Evolutionary conservation across 2,329 filamentous ascomycete species (phyloP), one percentile per base, ranked within the genome.

Genomic region (Colletotrichum gloeosporioides): DNA sequence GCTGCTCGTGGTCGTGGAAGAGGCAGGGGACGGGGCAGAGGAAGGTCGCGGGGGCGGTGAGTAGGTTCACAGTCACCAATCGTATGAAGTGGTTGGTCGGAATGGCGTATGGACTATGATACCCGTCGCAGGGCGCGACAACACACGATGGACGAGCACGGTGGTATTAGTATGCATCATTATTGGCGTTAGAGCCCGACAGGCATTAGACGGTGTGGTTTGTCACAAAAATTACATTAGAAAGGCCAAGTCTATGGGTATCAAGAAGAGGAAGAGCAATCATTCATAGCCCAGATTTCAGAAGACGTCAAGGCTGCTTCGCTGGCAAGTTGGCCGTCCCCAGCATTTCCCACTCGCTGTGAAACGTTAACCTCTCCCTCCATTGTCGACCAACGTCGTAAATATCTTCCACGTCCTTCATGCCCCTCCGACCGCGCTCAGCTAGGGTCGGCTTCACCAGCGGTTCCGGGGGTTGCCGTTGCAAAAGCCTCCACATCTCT

Each of bases 401-500:
- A 32, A 86, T 76, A 34, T 83, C 82, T 71, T 85, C 84, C 8
- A 87, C 80, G 6, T 82, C 82, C 66, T 81, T 63, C 18, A 79
- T 83, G 15, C 80, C 82, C 39, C 81, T 80, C 32, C 79, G 78
- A 29, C 81, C 44, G 16, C 77, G 79, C 6, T 81, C 82, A 2
- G 82, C 82, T 25, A 83, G 80, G 8, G 81, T 80, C 31, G 80
- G 76, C 78, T 81, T 85, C 9, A 81, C 80, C 63, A 84, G 57
- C 31, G 82, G 82, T 73, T 80, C 80, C 1, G 85, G 86, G 4
- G 87, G 86, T 36, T 82, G 80, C 79, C 81, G 83, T 55, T 85
- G 84, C 25, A 90, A 76, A 18, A 89, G 73, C 12, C 81, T 79
- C 89, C 89, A 90, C 82, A 91, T 82, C 62, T 83, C 80, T 31